Conservation (phyloP, 75 land plant genomes). For the Cryptomeria japonica region DNA sequence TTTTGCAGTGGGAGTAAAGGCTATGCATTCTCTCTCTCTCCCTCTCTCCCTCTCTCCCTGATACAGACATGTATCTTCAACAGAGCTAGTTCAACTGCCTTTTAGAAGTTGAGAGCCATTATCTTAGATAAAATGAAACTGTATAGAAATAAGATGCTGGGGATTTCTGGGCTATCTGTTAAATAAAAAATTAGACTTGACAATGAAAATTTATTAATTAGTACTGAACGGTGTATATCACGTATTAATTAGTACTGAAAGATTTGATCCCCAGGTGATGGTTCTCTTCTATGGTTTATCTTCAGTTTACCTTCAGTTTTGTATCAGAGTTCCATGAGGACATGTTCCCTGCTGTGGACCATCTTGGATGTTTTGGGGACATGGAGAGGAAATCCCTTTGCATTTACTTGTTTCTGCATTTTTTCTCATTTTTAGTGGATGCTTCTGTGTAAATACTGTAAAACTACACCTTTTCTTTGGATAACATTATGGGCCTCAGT, state of each 20-base stretch:
- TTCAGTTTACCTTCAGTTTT: too few species aligned
- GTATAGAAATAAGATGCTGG: background rate
- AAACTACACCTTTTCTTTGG: too few species aligned
- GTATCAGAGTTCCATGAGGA: too few species aligned
- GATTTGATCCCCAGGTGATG: background rate
- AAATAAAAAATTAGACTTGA: background rate
- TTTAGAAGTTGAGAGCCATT: background rate
- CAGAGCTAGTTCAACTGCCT: background rate
- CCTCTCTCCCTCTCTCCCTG: too few species aligned
- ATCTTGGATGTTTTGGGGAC: too few species aligned
- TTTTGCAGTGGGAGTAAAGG: conserved; percentile 48
- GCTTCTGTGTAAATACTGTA: too few species aligned
- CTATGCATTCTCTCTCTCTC: conserved; percentile 38
- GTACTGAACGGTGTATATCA: background rate
- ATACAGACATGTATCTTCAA: background rate
- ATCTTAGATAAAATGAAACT: background rate
- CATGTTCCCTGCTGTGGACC: too few species aligned
- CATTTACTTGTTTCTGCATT: too few species aligned
- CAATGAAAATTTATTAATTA: background rate
- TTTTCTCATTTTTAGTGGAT: too few species aligned
- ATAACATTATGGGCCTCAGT: too few species aligned
- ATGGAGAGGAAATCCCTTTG: too few species aligned
- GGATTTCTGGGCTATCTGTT: background rate
- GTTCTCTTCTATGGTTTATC: background rate
- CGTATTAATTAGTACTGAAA: background rate